Conservation (phyloP, 148 eudicot genomes). For the Vaccinium darrowii region DNA sequence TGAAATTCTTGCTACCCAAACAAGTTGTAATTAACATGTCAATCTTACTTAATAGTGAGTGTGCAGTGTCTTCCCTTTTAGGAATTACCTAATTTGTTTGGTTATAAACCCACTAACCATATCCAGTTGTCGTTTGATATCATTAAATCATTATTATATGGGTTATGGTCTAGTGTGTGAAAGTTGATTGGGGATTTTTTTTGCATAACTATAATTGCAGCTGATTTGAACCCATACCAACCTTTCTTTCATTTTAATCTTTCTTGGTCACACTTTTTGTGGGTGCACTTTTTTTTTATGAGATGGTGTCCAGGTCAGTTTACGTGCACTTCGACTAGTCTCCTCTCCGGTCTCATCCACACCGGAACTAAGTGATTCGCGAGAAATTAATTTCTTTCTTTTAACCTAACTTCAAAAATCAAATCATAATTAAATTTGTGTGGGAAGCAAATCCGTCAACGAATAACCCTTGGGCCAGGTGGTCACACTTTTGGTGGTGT, state of each 20-base stretch:
- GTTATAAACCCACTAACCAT: not conserved
- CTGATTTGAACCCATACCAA: slow-evolving; percentile 14
- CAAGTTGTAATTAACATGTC: not conserved
- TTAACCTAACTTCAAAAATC: no score
- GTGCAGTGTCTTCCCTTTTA: not conserved
- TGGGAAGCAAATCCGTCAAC: no score
- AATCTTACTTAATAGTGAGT: not conserved
- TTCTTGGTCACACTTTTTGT: not conserved
- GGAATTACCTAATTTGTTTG: not conserved
- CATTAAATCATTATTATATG: not conserved
- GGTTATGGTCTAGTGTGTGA: no score
- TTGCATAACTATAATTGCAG: not conserved
- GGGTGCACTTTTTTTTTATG: not conserved
- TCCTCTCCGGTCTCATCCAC: no score
- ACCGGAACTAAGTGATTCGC: no score
- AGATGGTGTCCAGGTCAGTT: no score
- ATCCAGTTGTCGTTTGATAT: not conserved
- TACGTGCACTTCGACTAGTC: no score
- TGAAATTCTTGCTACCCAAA: not conserved
- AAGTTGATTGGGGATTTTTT: not conserved
- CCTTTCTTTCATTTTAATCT: slow-evolving; percentile 11
- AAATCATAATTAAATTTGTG: no score
- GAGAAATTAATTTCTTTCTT: no score
- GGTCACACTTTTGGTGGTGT: not conserved
- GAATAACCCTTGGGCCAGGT: not conserved